These are phyloP conservation scores for Orbilia ellipsospora DNA, from an alignment of 2,329 filamentous ascomycete species.

Conservation along the genomic window DNA sequence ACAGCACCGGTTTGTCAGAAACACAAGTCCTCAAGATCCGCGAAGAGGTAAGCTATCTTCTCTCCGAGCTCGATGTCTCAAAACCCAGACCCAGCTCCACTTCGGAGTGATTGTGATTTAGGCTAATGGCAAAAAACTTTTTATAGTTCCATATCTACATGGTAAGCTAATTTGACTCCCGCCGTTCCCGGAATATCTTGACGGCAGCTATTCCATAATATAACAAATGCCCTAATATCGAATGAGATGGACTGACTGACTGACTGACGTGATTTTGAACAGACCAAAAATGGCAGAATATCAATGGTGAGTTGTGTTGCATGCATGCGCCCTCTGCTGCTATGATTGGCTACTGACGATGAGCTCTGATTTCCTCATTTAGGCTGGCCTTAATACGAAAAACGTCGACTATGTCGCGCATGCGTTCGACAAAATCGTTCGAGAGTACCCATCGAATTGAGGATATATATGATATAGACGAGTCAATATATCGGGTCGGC, in stretches of 20 bases:
- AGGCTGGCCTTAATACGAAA: slow-evolving; percentile 51
- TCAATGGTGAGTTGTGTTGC: slow-evolving; percentile 79
- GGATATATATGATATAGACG: neutral
- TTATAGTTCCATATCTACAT: slow-evolving; percentile 89
- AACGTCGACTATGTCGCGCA: slow-evolving; percentile 75
- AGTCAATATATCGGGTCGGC: neutral
- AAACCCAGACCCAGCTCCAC: slow-evolving; percentile 24
- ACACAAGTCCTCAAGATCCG: slow-evolving; percentile 92
- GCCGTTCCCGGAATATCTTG: slow-evolving; percentile 6
- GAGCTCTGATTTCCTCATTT: slow-evolving; percentile 42
- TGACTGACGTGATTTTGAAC: slow-evolving; percentile 40
- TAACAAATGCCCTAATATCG: slow-evolving; percentile 8
- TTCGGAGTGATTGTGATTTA: slow-evolving; percentile 36
- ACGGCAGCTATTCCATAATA: neutral
- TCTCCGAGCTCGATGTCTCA: slow-evolving; percentile 25
- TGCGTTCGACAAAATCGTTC: slow-evolving; percentile 79
- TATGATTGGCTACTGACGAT: slow-evolving; percentile 48
- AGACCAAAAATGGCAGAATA: slow-evolving; percentile 87
- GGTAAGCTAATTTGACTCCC: slow-evolving; percentile 50
- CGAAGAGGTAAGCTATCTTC: slow-evolving; percentile 74
- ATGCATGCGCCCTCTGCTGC: slow-evolving; percentile 30
- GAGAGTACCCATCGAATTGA: slow-evolving; percentile 21
- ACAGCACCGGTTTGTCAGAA: slow-evolving; percentile 83
- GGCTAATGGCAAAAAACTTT: slow-evolving; percentile 20
- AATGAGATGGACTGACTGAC: slow-evolving; percentile 4